Base-by-base conservation (phyloP, 768 basidiomycete species). In the Kwoniella europaea region DNA sequence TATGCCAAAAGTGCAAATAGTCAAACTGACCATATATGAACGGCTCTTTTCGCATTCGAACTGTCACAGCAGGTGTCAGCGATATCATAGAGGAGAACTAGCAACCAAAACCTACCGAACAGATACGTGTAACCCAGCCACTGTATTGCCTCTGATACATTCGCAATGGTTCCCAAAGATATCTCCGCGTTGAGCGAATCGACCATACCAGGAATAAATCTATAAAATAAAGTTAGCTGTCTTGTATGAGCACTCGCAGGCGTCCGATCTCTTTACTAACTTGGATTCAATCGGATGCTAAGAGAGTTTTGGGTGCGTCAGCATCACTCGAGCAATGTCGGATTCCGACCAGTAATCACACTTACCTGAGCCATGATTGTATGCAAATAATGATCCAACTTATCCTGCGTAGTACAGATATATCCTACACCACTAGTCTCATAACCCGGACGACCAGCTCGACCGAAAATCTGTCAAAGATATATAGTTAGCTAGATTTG, bases 111-210 rank as follows among this genome's bases (percentile, higher is more conserved):
- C 83, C 56, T 20, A 82, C 81, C 82, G 79, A 92, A 94, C 41
- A 98, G 88, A 82, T 98, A 99, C 1, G 97, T 98, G 82, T 97
- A 99, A 16, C 95, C 93, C 53, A 99, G 85, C 97, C 97, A 99
- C 72, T 90, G 90, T 15, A 96, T 89, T 7, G 90, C 97, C 79
- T 99, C 97, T 67, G 86, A 85, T 46, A 90, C 88, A 75, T 89
- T 95, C 1, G 93, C 88, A 27, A 99, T 96, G 1, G 97, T 98
- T 2, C 97, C 96, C 0, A 99, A 88, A 10, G 94, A 87, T 63
- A 99, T 91, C 81, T 99, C 97, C 2, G 94, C 97, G 79, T 98
- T 99, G 74, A 99, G 86, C 2, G 96, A 87, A 79, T 99, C 94
- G 56, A 91, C 86, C 84, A 98, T 89, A 1, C 97, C 95, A 41